phyloP scores from a whole-genome alignment of 352 stramenopile species.

The Pythium vanterpoolii region DNA sequence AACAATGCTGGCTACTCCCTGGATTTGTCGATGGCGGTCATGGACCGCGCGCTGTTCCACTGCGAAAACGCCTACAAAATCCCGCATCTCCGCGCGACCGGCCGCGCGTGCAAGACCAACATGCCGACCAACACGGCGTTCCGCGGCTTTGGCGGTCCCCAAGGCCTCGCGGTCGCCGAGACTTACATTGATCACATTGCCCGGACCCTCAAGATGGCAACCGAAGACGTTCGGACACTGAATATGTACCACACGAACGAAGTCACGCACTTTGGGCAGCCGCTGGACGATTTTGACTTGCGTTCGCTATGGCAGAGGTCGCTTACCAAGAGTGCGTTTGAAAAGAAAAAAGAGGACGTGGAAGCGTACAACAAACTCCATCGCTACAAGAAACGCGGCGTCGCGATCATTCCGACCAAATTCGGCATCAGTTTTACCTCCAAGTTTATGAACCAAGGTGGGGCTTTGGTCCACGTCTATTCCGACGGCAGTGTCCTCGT shows the following conservation, averaged over 20 bases:
- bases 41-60: slow-evolving; percentile 95
- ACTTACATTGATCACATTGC: slow-evolving; percentile 97
- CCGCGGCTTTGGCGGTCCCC: slow-evolving; percentile 94
- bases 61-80: slow-evolving; percentile 95
- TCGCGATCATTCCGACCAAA: slow-evolving; percentile 82
- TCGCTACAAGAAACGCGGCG: slow-evolving; percentile 90
- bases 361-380: slow-evolving; percentile 90
- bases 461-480: slow-evolving; percentile 95
- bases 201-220: slow-evolving; percentile 58
- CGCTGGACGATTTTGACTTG: slow-evolving; percentile 91
- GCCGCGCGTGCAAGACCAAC: slow-evolving; percentile 93
- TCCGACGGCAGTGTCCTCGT: slow-evolving; percentile 94
- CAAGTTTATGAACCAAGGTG: slow-evolving; percentile 98
- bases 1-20: slow-evolving; percentile 95
- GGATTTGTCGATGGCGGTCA: slow-evolving; percentile 92
- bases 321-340: slow-evolving; percentile 67
- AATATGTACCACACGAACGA: slow-evolving; percentile 94
- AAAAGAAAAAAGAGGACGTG: slow-evolving; percentile 57
- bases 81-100: slow-evolving; percentile 85
- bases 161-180: slow-evolving; percentile 90
- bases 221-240: slow-evolving; percentile 64
- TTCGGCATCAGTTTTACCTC: slow-evolving; percentile 97
- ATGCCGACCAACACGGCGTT: slow-evolving; percentile 95
- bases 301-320: slow-evolving; percentile 79
- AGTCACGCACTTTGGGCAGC: slow-evolving; percentile 92